These are phyloP conservation scores for Eimeria necatrix DNA, from an alignment of 169 alveolate species.

Conservation along the genomic window DNA sequence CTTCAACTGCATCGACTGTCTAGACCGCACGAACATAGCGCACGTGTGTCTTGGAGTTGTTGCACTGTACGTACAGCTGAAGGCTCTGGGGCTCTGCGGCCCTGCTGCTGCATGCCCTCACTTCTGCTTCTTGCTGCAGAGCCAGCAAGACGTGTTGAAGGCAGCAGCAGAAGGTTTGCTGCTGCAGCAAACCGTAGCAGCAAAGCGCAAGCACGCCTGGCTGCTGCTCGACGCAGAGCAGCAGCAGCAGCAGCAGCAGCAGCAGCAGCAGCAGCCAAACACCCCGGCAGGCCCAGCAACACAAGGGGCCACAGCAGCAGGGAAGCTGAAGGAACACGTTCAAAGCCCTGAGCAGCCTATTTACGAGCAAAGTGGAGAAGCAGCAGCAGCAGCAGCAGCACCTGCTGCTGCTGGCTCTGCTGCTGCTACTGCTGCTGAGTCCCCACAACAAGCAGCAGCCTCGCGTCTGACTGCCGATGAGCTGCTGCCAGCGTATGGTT, in stretches of 20 bases:
- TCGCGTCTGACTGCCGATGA: neutral
- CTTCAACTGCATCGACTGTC: constrained; percentile 98
- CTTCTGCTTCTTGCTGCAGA: neutral
- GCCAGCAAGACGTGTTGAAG: neutral
- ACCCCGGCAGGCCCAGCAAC: neutral
- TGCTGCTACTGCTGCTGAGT: neutral
- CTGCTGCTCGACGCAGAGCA: neutral
- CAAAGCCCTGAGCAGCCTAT: neutral
- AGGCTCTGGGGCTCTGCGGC: constrained; percentile 30
- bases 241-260: neutral
- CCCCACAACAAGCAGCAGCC: constrained; percentile 16
- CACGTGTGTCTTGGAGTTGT: constrained; percentile 70
- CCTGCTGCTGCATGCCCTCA: constrained; percentile 26
- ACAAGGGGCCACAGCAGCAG: constrained; percentile 11
- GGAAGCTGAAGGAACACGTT: neutral
- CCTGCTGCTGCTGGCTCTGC: neutral
- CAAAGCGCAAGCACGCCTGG: neutral
- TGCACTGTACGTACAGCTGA: constrained; percentile 76
- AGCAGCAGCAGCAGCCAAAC: neutral
- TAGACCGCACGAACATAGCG: constrained; percentile 97
- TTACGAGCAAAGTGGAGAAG: neutral
- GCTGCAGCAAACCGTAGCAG: constrained; percentile 1
- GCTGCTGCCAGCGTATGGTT: constrained; percentile 3
- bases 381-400: constrained; percentile 23
- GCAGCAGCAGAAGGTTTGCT: constrained; percentile 41